phyloP scores from a whole-genome alignment of 768 basidiomycete species.

The Trichaptum fuscoviolaceum region DNA sequence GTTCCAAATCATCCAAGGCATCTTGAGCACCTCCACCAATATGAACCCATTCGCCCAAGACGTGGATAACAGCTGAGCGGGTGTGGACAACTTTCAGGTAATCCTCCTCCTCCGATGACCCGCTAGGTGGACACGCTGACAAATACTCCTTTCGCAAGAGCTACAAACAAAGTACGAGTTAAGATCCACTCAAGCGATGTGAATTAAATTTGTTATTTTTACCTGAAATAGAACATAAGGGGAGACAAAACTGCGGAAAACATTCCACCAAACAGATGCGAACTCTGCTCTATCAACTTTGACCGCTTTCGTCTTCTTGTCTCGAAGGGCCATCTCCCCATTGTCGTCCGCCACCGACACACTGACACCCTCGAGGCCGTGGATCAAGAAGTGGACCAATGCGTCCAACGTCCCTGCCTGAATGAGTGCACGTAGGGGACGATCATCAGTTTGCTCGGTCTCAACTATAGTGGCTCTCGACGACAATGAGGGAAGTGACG shows the following conservation, averaged over 20 bases:
- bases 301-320: conserved; percentile 68
- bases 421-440: conserved; percentile 69
- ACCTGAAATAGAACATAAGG: conserved; percentile 86
- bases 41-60: conserved; percentile 67
- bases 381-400: conserved; percentile 69
- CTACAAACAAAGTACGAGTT: conserved; percentile 31
- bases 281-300: conserved; percentile 72
- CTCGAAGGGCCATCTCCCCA: conserved; percentile 74
- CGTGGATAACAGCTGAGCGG: conserved; percentile 59
- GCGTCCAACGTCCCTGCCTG: conserved; percentile 74
- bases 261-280: conserved; percentile 75
- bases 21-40: conserved; percentile 77
- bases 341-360: conserved; percentile 84
- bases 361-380: conserved; percentile 70
- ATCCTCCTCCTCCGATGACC: conserved; percentile 37
- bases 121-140: conserved; percentile 39
- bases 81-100: conserved; percentile 44
- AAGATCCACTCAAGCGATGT: neutral
- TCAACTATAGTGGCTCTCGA: conserved; percentile 52
- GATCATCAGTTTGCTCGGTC: conserved; percentile 61
- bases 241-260: conserved; percentile 76
- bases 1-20: conserved; percentile 61
- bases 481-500: conserved; percentile 74
- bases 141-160: conserved; percentile 72
- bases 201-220: conserved; percentile 17